Evolutionary conservation across 1,284 basidiomycete genomes (phyloP), one percentile per base, ranked within the genome.

Genomic region (Ceratobasidium papillatum): DNA sequence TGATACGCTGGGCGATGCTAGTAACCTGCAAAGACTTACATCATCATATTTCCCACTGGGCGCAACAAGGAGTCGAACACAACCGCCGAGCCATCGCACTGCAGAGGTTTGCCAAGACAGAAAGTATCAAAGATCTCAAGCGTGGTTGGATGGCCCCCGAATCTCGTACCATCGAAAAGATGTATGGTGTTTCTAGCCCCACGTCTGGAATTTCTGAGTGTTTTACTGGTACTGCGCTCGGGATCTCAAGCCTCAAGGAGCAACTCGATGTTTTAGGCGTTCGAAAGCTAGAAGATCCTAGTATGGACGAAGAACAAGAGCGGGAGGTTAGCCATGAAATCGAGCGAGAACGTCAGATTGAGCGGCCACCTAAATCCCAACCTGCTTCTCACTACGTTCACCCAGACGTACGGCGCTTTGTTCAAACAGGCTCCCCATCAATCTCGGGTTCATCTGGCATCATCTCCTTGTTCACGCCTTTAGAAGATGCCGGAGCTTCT

Each of bases 291-390:
- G 51, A 27, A 5, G 65, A 68, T 43, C 65, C 65, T 17, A 41
- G 65, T 17, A 77, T 85, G 74, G 83, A 83, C 7, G 86, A 88
- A 76, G 87, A 87, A 74, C 86, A 87, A 75, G 87, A 88, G 68
- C 80, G 85, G 17, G 87, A 88, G 76, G 79, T 87, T 1, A 77
- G 75, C 12, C 51, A 54, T 36, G 75, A 76, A 25, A 30, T 76
- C 19, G 74, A 74, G 32, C n/a, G 32, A 49, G 73, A 76, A 47
- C 73, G 32, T 14, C 73, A 76, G 34, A 47, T 66, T n/a, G 45
- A 76, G 22, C 43, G 59, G 22, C 75, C 75, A 25, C 11, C 61
- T 3, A 66, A 52, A 32, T 27, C 32, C 25, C 11, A 32, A 14
- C 61, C 71, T 12, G 61, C 32, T 3, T 25, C 7, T 43, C 61